These are phyloP conservation scores for Colletotrichum camelliae DNA, from an alignment of 2,329 filamentous ascomycete species.

Conservation along the genomic window DNA sequence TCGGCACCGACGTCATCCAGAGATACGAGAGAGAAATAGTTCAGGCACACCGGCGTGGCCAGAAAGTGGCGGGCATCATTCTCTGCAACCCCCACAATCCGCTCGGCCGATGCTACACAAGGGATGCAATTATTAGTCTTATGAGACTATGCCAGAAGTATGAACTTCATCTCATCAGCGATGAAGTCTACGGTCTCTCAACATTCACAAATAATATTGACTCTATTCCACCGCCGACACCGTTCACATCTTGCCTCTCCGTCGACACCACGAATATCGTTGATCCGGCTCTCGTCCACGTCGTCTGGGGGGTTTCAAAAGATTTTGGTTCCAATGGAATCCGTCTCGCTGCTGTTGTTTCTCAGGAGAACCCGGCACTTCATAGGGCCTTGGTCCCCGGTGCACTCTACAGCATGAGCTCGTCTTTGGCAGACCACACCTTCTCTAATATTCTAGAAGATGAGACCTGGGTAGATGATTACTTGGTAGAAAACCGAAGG, in stretches of 20 bases:
- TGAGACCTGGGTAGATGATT: background rate
- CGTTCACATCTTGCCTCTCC: background rate
- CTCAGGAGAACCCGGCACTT: slow-evolving; percentile 26
- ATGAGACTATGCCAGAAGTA: slow-evolving; percentile 24
- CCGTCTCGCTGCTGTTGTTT: background rate
- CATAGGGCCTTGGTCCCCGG: background rate
- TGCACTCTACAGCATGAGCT: background rate
- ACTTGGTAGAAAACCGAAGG: background rate
- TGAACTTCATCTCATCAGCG: slow-evolving; percentile 48
- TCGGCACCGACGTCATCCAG: background rate
- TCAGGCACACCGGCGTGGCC: background rate
- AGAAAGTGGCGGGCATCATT: background rate
- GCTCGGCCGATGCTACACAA: background rate
- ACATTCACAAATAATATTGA: slow-evolving; percentile 39
- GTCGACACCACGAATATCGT: background rate
- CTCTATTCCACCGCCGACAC: background rate
- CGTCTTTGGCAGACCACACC: background rate
- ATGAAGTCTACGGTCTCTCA: slow-evolving; percentile 53
- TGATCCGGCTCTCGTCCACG: background rate
- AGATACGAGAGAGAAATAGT: background rate
- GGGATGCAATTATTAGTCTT: background rate
- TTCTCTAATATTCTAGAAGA: background rate
- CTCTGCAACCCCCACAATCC: background rate
- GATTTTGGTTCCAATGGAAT: background rate
- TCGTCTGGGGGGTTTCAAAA: background rate